Base-by-base conservation (phyloP, 768 basidiomycete genomes). In the Mycena sanguinolenta region DNA sequence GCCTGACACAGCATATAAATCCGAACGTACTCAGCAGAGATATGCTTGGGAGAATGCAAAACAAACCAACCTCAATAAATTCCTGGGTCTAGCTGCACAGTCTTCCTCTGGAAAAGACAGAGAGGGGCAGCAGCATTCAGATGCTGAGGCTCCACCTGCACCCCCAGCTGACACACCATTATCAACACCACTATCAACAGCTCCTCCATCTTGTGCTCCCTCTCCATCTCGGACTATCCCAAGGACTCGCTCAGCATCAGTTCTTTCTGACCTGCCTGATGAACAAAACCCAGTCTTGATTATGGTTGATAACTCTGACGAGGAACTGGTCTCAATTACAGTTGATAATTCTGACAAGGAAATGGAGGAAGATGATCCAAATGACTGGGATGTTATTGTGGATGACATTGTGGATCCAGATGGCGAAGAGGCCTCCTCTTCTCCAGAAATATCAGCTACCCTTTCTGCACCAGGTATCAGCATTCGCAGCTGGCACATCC, bases 401-500 rank as follows among this genome's bases (percentile, higher is more conserved):
- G 58, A 59, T 30, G 38, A 42, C 21, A 60, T 60, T 42, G 42
- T 60, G 14, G n/a, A n/a, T n/a, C n/a, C n/a, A n/a, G 58, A 30
- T 30, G 42, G 39, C 17, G 39, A 36, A 16, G 32, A 34, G 10
- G 10, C 32, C 32, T 34, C 32, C 32, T 34, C 32, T 34, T 10
- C 32, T 34, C 4, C 32, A 34, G 32, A 4, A 5, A 4, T 10
- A 5, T 4, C 32, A 5, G 4, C 32, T 10, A 5, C 32, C 4
- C 6, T 10, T 34, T 34, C 10, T 5, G 32, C 6, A 34, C 32
- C 4, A 34, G 32, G 32, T 34, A 25, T 58, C 19, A 58, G 27
- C 27, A 28, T 62, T 27, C 34, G 32, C 14, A 55, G 71, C 36
- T 81, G 79, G 80, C 57, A 59, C 19, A 69, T 65, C 2, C 70